These are phyloP conservation scores for Mycena filopes DNA, from an alignment of 768 basidiomycete species.

Conservation along the genomic window DNA sequence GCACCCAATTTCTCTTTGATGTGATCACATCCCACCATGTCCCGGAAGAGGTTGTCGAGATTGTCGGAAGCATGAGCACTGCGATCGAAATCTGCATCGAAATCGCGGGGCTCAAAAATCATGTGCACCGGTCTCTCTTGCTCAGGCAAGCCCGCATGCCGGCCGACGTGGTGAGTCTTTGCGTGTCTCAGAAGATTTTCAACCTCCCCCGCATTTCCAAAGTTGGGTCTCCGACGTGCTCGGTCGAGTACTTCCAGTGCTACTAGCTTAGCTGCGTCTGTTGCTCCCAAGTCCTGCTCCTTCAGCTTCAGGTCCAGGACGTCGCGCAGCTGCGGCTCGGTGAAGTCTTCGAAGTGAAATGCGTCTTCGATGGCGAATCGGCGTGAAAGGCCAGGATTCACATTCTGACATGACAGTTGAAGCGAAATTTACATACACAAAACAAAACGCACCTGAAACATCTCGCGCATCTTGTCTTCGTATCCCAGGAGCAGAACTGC, in stretches of 20 bases:
- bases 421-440: background rate
- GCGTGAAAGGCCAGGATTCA: slow-evolving; percentile 72
- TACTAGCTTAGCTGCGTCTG: slow-evolving; percentile 62
- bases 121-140: slow-evolving; percentile 41
- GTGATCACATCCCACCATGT: slow-evolving; percentile 68
- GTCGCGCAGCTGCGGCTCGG: slow-evolving; percentile 57
- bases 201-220: slow-evolving; percentile 73
- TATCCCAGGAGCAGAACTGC: slow-evolving; percentile 75
- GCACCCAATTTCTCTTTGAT: slow-evolving; percentile 57
- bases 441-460: slow-evolving; percentile 67
- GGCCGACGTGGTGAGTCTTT: slow-evolving; percentile 56
- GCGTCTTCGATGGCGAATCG: slow-evolving; percentile 77
- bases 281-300: slow-evolving; percentile 65
- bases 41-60: slow-evolving; percentile 65
- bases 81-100: slow-evolving; percentile 71
- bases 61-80: slow-evolving; percentile 56
- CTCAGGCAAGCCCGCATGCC: slow-evolving; percentile 41
- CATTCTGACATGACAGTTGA: slow-evolving; percentile 57
- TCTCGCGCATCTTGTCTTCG: slow-evolving; percentile 70
- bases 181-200: slow-evolving; percentile 66
- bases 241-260: slow-evolving; percentile 61
- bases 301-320: slow-evolving; percentile 69
- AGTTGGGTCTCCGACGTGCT: slow-evolving; percentile 63
- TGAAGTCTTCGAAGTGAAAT: slow-evolving; percentile 74
- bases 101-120: slow-evolving; percentile 68